Conservation (phyloP, 2,329 filamentous ascomycete species). For the Boeremia lycopersici region DNA sequence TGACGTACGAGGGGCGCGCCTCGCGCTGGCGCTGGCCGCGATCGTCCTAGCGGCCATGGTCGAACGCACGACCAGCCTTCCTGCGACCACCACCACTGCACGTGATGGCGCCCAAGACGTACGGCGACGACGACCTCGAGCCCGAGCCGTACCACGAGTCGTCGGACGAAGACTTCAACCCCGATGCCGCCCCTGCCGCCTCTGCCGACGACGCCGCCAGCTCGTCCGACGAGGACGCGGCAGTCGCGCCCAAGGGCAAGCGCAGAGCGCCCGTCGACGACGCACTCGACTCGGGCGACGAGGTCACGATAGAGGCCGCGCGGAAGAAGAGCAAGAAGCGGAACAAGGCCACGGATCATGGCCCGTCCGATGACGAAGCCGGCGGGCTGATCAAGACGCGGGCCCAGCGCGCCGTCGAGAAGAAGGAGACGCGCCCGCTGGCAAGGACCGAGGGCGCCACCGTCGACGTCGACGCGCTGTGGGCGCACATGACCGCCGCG, state of each 20-base stretch:
- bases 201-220: constrained; percentile 57
- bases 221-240: constrained; percentile 50
- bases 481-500: constrained; percentile 67
- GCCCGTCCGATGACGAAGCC: constrained; percentile 52
- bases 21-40: constrained; percentile 22
- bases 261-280: constrained; percentile 40
- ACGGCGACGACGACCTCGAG: constrained; percentile 38
- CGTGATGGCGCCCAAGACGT: constrained; percentile 37
- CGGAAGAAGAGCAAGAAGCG: constrained; percentile 59
- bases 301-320: constrained; percentile 68
- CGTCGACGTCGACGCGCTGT: constrained; percentile 73
- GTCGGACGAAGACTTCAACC: constrained; percentile 76
- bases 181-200: constrained; percentile 64
- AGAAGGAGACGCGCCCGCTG: constrained; percentile 61
- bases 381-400: constrained; percentile 72
- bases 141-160: constrained; percentile 63
- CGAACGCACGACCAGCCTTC: constrained; percentile 12
- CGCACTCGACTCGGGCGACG: constrained; percentile 67
- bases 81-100: not conserved
- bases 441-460: constrained; percentile 66
- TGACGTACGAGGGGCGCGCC: constrained; percentile 22
- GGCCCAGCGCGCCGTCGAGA: constrained; percentile 70
- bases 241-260: constrained; percentile 33
- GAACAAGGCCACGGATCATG: constrained; percentile 31
- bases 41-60: constrained; percentile 16